Evolutionary conservation across 495 filamentous ascomycete genomes (phyloP).

Genomic region (Rostrohypoxylon terebratum): DNA sequence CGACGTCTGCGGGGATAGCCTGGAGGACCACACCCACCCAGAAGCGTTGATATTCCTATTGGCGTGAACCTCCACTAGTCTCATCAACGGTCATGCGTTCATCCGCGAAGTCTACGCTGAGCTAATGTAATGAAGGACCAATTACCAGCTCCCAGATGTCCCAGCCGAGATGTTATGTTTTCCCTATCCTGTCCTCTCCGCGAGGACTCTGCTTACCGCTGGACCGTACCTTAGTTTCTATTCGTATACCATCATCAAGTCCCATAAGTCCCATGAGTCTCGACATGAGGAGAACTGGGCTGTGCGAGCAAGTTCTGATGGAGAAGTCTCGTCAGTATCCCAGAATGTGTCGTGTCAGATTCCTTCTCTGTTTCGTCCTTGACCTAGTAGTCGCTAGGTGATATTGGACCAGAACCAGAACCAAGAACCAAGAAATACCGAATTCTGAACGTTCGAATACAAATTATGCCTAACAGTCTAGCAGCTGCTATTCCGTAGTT

Average conservation of each 20-base stretch:
- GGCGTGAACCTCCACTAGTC: slow-evolving; percentile 51
- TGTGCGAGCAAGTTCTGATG: slow-evolving; percentile 21
- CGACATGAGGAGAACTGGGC: slow-evolving; percentile 6
- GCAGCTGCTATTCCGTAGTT: slow-evolving; percentile 44
- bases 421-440: slow-evolving; percentile 11
- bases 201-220: slow-evolving; percentile 42
- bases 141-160: slow-evolving; percentile 54
- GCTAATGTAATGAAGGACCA: slow-evolving; percentile 57
- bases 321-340: slow-evolving; percentile 31
- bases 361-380: slow-evolving; percentile 34
- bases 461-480: slow-evolving; percentile 37
- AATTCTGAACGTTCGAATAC: slow-evolving; percentile 23
- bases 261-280: slow-evolving; percentile 8
- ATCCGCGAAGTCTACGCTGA: slow-evolving; percentile 59
- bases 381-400: slow-evolving; percentile 14
- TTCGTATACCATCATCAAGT: slow-evolving; percentile 8
- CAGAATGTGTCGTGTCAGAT: slow-evolving; percentile 28
- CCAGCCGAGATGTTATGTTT: slow-evolving; percentile 59
- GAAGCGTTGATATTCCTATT: slow-evolving; percentile 53
- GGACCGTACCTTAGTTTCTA: slow-evolving; percentile 39
- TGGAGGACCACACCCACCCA: slow-evolving; percentile 53
- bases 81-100: slow-evolving; percentile 63
- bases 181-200: slow-evolving; percentile 46
- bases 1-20: slow-evolving; percentile 49
- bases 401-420: neutral